phyloP scores from a whole-genome alignment of 176 grass and related monocot species.

The Avena atlantica region DNA sequence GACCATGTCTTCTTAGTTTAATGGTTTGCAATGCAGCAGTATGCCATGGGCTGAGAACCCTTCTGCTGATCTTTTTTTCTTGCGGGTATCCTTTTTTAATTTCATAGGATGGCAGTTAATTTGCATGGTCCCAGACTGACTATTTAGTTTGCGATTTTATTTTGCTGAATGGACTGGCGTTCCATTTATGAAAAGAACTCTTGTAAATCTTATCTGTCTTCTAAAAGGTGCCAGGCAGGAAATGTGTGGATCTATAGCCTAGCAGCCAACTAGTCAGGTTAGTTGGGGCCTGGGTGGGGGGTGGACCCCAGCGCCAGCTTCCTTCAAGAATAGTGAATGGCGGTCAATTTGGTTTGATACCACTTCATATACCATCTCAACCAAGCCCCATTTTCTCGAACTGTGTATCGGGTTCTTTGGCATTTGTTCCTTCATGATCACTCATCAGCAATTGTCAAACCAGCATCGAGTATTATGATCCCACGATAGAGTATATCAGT shows the following conservation, averaged over 20 bases:
- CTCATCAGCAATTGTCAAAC: background rate
- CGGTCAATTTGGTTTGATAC: background rate
- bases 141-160: background rate
- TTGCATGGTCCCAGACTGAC: constrained; percentile 19
- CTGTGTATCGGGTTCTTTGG: constrained; percentile 24
- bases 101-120: background rate
- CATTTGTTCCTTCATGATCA: background rate
- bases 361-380: background rate
- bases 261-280: background rate
- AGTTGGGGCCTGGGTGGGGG: background rate
- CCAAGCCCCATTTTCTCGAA: background rate
- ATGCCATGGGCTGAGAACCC: background rate
- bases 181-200: background rate
- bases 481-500: background rate
- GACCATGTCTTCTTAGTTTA: constrained; percentile 3
- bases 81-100: background rate
- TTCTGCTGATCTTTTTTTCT: background rate
- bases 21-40: constrained; percentile 20
- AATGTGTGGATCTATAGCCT: background rate
- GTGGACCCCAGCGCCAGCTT: background rate
- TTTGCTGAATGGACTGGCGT: constrained; percentile 16
- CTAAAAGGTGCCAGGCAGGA: background rate
- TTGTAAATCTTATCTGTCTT: background rate
- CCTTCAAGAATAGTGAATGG: background rate
- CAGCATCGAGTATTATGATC: background rate